Base-by-base conservation (phyloP, 2,329 filamentous ascomycete genomes). In the Plenodomus lindquistii region DNA sequence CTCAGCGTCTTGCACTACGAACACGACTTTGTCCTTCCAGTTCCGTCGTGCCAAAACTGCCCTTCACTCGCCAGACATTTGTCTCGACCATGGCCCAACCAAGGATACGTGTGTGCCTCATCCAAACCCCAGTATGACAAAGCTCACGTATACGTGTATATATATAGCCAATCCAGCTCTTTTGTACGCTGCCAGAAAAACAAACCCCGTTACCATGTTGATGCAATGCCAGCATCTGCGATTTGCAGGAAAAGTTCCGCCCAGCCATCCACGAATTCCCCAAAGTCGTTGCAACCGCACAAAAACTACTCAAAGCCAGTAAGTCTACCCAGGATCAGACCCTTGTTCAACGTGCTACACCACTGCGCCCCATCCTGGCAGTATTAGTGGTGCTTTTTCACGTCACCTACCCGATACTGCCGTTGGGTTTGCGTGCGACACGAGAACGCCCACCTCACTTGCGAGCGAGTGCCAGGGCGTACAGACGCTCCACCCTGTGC, bases 171-270 rank as follows among this genome's bases (percentile, higher is more conserved):
- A 73, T 62, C 71, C 72, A 57, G 71, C 69, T 43, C 67, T 75
- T 44, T 75, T 75, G 72, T 74, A 68, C 48, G 65, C 46, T 52
- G 39, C 15, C 11, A 15, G 15, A 24, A 6, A 13, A 8, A 31
- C 27, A 8, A 4, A 31, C 6, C 11, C 27, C 6, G 11, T 15
- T 31, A 31, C 27, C 11, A 31, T 7, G 27, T 31, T 31, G 27
- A 31, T 13, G 21, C 46, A 10, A 17, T 42, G 6, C 29, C 50
- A 97, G 92, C 66, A 84, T 97, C 69, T 97, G 93, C 77, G 93
- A 97, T 68, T 80, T 97, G 55, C 93, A 97, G 76, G 93, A 97
- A 61, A 95, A 91, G 73, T 97, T 97, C 75, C 84, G 90, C 52
- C 78, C 79, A 8, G 87, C 86, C 46, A 96, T 97, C 63, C 83